Conservation (phyloP, 2,329 filamentous ascomycete species). For the Curvularia spicifera region DNA sequence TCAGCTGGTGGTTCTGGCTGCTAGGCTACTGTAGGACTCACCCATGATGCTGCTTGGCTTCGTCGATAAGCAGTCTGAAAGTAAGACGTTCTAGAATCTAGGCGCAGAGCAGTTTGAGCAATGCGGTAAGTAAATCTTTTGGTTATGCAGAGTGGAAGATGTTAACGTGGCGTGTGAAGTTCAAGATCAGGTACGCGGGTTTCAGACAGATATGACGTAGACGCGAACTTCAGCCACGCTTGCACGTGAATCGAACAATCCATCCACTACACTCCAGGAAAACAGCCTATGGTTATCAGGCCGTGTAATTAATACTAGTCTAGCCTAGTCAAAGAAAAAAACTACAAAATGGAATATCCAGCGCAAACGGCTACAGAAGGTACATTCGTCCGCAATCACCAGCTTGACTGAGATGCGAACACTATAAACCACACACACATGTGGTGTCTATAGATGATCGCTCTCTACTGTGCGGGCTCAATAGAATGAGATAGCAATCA, state of each 20-base stretch:
- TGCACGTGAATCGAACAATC: conserved; percentile 14
- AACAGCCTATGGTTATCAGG: neutral
- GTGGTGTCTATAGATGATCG: neutral
- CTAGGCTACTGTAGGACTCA: conserved; percentile 20
- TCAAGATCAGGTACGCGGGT: conserved; percentile 14
- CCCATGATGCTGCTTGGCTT: conserved; percentile 25
- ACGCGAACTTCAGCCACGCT: conserved; percentile 24
- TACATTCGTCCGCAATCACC: neutral
- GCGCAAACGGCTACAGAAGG: neutral
- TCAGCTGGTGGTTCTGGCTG: conserved; percentile 20
- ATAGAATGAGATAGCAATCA: conserved; percentile 12
- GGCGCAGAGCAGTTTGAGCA: neutral
- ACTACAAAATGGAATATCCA: neutral
- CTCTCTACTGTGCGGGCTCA: neutral
- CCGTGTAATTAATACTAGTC: neutral
- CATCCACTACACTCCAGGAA: neutral
- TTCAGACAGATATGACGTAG: conserved; percentile 22
- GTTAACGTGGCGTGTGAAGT: conserved; percentile 1
- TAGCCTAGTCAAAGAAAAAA: neutral
- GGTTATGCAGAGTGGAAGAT: conserved; percentile 1
- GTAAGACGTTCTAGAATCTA: neutral
- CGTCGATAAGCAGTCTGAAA: neutral
- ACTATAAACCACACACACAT: neutral
- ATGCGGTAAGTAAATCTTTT: neutral
- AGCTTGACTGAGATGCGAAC: neutral